Evolutionary conservation across 108 stramenopile genomes (phyloP).

Genomic region (Cyclotella sp.): DNA sequence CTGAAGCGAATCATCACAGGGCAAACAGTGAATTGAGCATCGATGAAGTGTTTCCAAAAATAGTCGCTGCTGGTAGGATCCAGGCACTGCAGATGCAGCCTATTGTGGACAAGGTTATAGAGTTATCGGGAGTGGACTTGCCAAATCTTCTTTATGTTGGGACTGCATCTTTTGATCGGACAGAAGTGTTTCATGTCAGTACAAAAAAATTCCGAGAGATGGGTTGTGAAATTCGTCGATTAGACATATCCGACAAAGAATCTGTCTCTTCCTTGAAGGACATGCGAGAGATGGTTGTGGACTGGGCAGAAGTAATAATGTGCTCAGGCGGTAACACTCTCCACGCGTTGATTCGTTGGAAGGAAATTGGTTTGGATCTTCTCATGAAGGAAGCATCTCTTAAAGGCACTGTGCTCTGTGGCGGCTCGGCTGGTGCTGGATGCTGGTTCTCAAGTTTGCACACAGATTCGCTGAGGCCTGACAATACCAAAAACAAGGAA

Average conservation of each 20-base stretch:
- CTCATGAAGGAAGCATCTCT: conserved; percentile 42
- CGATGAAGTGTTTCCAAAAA: conserved; percentile 23
- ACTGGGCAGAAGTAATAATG: conserved; percentile 43
- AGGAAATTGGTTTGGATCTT: conserved; percentile 40
- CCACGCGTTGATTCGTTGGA: conserved; percentile 42
- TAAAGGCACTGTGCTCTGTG: conserved; percentile 39
- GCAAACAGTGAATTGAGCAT: not conserved
- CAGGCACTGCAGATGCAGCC: conserved; percentile 18
- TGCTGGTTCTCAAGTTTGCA: conserved; percentile 48
- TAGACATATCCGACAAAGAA: conserved; percentile 36
- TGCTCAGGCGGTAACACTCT: conserved; percentile 45
- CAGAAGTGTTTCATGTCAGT: conserved; percentile 17
- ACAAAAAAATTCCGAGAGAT: conserved; percentile 33
- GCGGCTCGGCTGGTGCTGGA: conserved; percentile 43
- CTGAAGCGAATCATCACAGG: not conserved
- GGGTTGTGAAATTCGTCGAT: conserved; percentile 33
- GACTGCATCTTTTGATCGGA: conserved; percentile 46
- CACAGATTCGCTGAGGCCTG: conserved; percentile 39
- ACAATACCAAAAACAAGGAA: conserved; percentile 34
- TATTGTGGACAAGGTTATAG: conserved; percentile 35
- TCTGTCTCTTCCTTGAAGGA: conserved; percentile 22
- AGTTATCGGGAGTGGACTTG: conserved; percentile 34
- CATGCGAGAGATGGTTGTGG: conserved; percentile 40
- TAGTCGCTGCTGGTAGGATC: conserved; percentile 35
- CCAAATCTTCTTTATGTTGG: conserved; percentile 45